Evolutionary conservation across 1,284 basidiomycete genomes (phyloP).

Genomic region (Microbotryum silenes-acaulis): DNA sequence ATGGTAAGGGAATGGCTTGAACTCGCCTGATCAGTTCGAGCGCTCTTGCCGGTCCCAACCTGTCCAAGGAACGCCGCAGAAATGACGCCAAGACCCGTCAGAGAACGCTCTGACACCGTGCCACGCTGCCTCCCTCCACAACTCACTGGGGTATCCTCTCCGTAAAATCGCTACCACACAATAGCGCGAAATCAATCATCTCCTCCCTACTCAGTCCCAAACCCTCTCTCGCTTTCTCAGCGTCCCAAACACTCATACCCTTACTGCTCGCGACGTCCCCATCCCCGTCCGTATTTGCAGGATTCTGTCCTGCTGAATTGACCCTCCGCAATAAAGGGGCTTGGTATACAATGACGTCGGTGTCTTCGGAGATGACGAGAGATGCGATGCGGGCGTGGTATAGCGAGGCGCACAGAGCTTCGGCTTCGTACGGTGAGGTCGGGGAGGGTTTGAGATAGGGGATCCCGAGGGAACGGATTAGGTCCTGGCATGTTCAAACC

Average conservation of each 20-base stretch:
- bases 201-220: conserved; percentile 52
- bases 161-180: conserved; percentile 82
- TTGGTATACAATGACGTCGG: conserved; percentile 26
- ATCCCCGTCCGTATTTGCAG: neutral
- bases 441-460: conserved; percentile 17
- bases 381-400: neutral
- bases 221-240: conserved; percentile 49
- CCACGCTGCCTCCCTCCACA: neutral
- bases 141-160: conserved; percentile 51
- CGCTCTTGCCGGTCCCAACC: conserved; percentile 65
- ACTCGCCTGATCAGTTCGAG: conserved; percentile 53
- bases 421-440: conserved; percentile 23
- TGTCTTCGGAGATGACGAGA: conserved; percentile 27
- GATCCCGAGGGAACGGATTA: conserved; percentile 20
- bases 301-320: neutral
- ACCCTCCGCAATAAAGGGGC: conserved; percentile 19
- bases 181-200: conserved; percentile 72
- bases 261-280: neutral
- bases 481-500: neutral
- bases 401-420: conserved; percentile 24
- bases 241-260: conserved; percentile 21
- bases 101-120: no score
- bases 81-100: no score
- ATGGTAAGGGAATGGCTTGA: no score
- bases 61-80: conserved; percentile 40